Evolutionary conservation across 2,329 filamentous ascomycete genomes (phyloP).

Genomic region (Ophiocordyceps robertsii): DNA sequence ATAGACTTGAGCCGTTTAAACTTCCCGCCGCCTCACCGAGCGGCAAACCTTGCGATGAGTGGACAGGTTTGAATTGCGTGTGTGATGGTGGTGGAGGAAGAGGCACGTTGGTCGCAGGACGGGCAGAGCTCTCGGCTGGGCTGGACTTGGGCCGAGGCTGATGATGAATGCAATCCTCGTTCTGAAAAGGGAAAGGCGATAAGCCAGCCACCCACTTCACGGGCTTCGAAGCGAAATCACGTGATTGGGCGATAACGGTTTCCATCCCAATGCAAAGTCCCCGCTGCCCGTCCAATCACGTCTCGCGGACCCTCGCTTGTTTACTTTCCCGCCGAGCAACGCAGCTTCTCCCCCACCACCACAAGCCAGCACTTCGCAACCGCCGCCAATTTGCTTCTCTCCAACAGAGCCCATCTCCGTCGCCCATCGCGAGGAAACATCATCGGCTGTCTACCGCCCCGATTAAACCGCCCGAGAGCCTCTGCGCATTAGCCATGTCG

Average conservation of each 20-base stretch:
- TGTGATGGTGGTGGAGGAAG: conserved; percentile 1
- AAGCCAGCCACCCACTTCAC: not conserved
- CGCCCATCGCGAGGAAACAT: not conserved
- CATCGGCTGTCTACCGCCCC: not conserved
- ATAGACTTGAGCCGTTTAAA: conserved; percentile 6
- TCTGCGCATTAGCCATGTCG: conserved; percentile 44
- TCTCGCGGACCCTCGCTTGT: conserved; percentile 16
- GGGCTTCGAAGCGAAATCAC: no score
- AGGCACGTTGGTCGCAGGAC: not conserved
- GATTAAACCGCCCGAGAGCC: no score
- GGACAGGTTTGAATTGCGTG: no score
- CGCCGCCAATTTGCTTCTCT: not conserved
- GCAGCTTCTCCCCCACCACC: conserved; percentile 5
- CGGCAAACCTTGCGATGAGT: not conserved
- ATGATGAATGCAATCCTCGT: conserved; percentile 2
- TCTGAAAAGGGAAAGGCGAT: not conserved
- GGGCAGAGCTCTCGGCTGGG: conserved; percentile 3
- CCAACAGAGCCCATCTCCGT: not conserved
- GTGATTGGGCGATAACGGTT: no score
- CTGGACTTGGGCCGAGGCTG: conserved; percentile 18
- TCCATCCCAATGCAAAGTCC: no score
- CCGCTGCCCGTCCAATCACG: conserved; percentile 13
- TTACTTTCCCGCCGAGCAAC: conserved; percentile 30
- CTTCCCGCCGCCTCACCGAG: conserved; percentile 8
- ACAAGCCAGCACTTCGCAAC: no score